Conservation (phyloP, 139 green algal species). For the Marvania coccoides region DNA sequence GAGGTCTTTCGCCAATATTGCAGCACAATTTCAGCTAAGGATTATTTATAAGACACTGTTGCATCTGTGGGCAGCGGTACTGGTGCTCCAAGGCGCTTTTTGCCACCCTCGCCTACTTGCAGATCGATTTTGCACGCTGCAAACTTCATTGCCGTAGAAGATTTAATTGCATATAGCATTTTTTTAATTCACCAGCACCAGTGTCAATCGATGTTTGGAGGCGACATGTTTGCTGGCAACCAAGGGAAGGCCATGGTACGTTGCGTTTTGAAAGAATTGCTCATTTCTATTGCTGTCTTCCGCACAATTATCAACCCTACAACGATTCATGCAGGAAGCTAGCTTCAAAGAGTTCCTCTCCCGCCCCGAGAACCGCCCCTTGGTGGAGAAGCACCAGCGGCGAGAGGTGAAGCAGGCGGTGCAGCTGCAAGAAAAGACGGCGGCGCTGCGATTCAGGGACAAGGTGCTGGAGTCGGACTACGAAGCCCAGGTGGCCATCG, state of each 20-base stretch:
- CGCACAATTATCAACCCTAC: too few relatives aligned
- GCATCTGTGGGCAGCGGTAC: too few relatives aligned
- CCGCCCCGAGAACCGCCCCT: constrained; percentile 44
- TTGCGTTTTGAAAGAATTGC: neutral
- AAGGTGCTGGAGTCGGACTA: constrained; percentile 44
- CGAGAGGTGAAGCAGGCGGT: constrained; percentile 38
- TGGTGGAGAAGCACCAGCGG: constrained; percentile 50
- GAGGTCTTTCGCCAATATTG: too few relatives aligned
- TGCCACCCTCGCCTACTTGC: too few relatives aligned
- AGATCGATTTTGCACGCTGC: too few relatives aligned
- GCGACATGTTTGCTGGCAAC: neutral
- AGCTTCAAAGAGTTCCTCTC: constrained; percentile 55
- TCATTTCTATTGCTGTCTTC: too few relatives aligned
- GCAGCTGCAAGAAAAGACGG: constrained; percentile 29
- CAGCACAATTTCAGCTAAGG: too few relatives aligned
- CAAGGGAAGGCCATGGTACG: constrained; percentile 6
- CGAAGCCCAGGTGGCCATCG: constrained; percentile 42
- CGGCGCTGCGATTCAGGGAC: constrained; percentile 34
- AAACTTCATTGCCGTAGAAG: too few relatives aligned
- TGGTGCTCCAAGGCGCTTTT: too few relatives aligned
- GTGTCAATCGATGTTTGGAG: constrained; percentile 5
- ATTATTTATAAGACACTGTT: too few relatives aligned
- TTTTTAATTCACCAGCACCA: too few relatives aligned
- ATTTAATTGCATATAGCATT: too few relatives aligned
- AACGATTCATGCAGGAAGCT: constrained; percentile 17